These are phyloP conservation scores for Urostyla sp. DNA, from an alignment of 73 alveolate genomes.

Conservation along the genomic window DNA sequence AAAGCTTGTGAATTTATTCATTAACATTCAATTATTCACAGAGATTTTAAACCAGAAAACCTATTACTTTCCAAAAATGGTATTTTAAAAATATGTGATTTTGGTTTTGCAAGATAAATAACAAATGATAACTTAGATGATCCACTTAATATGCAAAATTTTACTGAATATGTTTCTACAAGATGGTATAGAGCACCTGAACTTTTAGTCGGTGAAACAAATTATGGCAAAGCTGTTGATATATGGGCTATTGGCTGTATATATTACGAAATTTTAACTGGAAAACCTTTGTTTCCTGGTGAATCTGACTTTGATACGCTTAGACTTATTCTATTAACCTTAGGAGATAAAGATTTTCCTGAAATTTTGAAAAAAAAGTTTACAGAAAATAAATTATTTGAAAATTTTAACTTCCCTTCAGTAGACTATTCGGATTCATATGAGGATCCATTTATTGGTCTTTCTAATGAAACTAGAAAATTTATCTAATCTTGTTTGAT, in stretches of 20 bases:
- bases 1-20: slow-evolving; percentile 86
- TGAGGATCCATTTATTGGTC: slow-evolving; percentile 9
- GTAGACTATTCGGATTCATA: slow-evolving; percentile 24
- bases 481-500: slow-evolving; percentile 47
- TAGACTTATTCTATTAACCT: slow-evolving; percentile 22
- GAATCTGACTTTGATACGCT: slow-evolving; percentile 58
- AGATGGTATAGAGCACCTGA: slow-evolving; percentile 97
- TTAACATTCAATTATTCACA: slow-evolving; percentile 85
- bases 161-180: slow-evolving; percentile 80
- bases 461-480: no score
- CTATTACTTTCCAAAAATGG: slow-evolving; percentile 81
- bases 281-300: slow-evolving; percentile 83
- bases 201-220: slow-evolving; percentile 75
- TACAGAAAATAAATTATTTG: slow-evolving; percentile 15
- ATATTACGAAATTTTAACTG: slow-evolving; percentile 79
- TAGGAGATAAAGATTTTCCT: slow-evolving; percentile 40
- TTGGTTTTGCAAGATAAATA: slow-evolving; percentile 81
- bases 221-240: slow-evolving; percentile 89
- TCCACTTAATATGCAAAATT: slow-evolving; percentile 13
- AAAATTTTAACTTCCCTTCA: slow-evolving; percentile 21
- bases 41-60: slow-evolving; percentile 94
- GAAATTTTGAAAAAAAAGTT: slow-evolving; percentile 38
- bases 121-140: no score
- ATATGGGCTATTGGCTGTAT: slow-evolving; percentile 94
- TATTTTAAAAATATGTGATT: slow-evolving; percentile 86